Conservation (phyloP, 208 protist species). For the Trypanosoma cruzi region DNA sequence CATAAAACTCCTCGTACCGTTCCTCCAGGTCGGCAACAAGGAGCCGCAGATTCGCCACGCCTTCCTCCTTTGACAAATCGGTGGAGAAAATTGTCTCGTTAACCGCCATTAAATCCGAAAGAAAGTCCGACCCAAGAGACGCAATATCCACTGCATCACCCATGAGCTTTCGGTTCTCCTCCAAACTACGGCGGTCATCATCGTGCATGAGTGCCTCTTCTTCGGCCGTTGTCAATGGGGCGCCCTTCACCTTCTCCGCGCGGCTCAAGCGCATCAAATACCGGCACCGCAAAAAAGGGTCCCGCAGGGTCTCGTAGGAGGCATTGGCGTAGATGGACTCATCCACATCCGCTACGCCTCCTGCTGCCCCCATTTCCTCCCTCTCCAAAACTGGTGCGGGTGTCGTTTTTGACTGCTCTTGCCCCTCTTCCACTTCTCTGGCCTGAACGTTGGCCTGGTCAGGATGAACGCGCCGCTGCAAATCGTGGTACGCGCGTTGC, state of each 20-base stretch:
- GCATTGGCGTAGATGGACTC: slow-evolving; percentile 76
- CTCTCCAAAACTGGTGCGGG: not conserved
- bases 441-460: slow-evolving; percentile 66
- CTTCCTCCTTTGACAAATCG: slow-evolving; percentile 42
- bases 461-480: slow-evolving; percentile 81
- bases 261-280: slow-evolving; percentile 65
- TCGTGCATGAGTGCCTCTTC: slow-evolving; percentile 65
- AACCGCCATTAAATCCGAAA: slow-evolving; percentile 73
- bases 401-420: not conserved
- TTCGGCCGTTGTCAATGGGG: slow-evolving; percentile 47
- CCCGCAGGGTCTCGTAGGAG: slow-evolving; percentile 73
- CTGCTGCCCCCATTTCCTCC: not conserved
- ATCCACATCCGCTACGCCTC: slow-evolving; percentile 15
- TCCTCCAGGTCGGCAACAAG: slow-evolving; percentile 68
- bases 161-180: slow-evolving; percentile 30
- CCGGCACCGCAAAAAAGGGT: slow-evolving; percentile 76
- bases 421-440: slow-evolving; percentile 16
- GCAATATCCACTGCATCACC: slow-evolving; percentile 25
- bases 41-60: slow-evolving; percentile 44
- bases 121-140: slow-evolving; percentile 57
- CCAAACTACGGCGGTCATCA: slow-evolving; percentile 39
- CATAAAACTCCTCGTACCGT: slow-evolving; percentile 58
- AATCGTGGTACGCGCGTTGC: slow-evolving; percentile 72
- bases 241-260: slow-evolving; percentile 41
- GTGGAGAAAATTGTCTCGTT: slow-evolving; percentile 78